phyloP scores from a whole-genome alignment of 345 rosid genomes.

The Pseudoturritis turrita region DNA sequence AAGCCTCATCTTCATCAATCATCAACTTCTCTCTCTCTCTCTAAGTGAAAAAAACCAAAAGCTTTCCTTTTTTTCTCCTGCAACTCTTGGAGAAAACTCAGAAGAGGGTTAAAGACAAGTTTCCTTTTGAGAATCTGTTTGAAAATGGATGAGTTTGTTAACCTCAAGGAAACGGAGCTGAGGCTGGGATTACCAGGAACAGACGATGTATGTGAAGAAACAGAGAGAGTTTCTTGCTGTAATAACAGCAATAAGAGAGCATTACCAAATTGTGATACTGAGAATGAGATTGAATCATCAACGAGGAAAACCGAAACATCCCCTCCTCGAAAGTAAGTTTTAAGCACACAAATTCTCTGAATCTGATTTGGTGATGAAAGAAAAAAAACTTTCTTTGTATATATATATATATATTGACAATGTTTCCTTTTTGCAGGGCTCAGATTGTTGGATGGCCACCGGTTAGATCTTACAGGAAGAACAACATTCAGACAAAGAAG shows the following conservation, averaged over 20 bases:
- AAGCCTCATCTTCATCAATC: constrained; percentile 20
- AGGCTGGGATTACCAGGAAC: constrained; percentile 77
- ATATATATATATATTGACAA: too few species aligned
- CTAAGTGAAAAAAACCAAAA: background rate
- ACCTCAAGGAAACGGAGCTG: constrained; percentile 70
- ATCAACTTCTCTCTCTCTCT: background rate
- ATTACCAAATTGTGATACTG: constrained; percentile 11
- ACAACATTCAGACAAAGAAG: constrained; percentile 42
- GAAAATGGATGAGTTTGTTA: constrained; percentile 35
- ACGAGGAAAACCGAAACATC: background rate
- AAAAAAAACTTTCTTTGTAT: too few species aligned
- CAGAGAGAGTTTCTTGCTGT: constrained; percentile 11
- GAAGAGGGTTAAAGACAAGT: background rate
- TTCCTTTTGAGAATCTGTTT: background rate
- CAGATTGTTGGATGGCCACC: constrained; percentile 97
- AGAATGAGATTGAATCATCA: constrained; percentile 19
- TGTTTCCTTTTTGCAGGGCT: constrained; percentile 40
- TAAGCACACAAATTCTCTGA: background rate
- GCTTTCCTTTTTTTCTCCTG: background rate
- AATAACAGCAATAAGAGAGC: constrained; percentile 62
- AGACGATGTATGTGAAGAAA: constrained; percentile 35
- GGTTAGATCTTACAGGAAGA: constrained; percentile 71
- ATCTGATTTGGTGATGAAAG: background rate
- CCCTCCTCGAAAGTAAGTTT: constrained; percentile 24
- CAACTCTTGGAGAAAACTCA: background rate